Evolutionary conservation across 164 flowering plant genomes (phyloP).

Genomic region (Tetrastigma voinierianum): DNA sequence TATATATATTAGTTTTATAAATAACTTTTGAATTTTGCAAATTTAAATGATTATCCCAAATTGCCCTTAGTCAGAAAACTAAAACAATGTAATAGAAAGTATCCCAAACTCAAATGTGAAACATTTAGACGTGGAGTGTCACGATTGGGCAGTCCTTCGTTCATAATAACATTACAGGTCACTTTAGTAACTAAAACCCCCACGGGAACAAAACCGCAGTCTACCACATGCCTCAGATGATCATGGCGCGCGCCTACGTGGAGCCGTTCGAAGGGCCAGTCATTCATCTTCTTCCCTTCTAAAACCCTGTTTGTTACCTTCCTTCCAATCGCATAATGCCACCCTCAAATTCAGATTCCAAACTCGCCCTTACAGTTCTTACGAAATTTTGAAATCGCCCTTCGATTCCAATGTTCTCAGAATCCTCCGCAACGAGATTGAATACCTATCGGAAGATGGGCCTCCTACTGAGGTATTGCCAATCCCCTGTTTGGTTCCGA

Average conservation of each 20-base stretch:
- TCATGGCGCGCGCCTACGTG: slow-evolving; percentile 33
- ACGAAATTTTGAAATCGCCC: slow-evolving; percentile 42
- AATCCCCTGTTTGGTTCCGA: background rate
- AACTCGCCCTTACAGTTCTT: slow-evolving; percentile 25
- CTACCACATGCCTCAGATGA: background rate
- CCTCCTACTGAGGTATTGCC: slow-evolving; percentile 54
- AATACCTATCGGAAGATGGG: slow-evolving; percentile 52
- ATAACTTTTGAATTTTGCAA: too few relatives aligned
- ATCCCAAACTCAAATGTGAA: too few relatives aligned
- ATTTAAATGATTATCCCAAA: too few relatives aligned
- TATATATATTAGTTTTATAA: too few relatives aligned
- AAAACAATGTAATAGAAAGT: too few relatives aligned
- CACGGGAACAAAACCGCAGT: background rate
- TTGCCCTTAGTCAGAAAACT: too few relatives aligned
- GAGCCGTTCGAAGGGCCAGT: slow-evolving; percentile 17
- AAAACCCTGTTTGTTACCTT: slow-evolving; percentile 15
- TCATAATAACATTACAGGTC: too few relatives aligned
- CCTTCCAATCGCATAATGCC: slow-evolving; percentile 7
- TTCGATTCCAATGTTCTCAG: slow-evolving; percentile 55
- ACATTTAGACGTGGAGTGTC: too few relatives aligned
- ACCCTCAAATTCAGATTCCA: slow-evolving; percentile 10
- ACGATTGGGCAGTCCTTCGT: too few relatives aligned
- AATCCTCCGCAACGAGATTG: slow-evolving; percentile 50
- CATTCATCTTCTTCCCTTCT: slow-evolving; percentile 17
- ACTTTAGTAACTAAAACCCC: too few relatives aligned